Percentiles rank a stretch among this genome's conserved stretches.
Conservation (phyloP, 169 alveolate genomes). For the Babesia bigemina region DNA sequence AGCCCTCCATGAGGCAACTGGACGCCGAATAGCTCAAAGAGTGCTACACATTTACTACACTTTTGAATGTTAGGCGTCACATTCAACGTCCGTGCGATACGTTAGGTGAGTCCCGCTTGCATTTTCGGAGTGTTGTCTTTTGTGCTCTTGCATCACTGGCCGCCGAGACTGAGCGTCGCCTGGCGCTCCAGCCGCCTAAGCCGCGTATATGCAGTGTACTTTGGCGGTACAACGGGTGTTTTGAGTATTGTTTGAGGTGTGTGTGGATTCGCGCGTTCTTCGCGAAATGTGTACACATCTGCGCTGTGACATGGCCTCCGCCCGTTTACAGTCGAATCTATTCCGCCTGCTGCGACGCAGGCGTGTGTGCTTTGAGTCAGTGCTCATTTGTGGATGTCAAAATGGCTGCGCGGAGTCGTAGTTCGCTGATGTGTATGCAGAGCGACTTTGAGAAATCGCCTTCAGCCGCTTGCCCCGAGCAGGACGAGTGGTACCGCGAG, state of each 20-base stretch:
- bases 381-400: background rate
- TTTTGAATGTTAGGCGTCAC: no score
- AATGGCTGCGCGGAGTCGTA: slow-evolving; percentile 42
- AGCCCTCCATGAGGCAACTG: no score
- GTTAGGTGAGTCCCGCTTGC: no score
- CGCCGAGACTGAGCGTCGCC: no score
- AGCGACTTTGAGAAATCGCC: slow-evolving; percentile 3
- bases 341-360: background rate
- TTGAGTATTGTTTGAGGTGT: background rate
- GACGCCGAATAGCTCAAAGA: no score
- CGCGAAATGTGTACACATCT: slow-evolving; percentile 16
- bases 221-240: no score
- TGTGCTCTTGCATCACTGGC: no score
- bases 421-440: slow-evolving; percentile 39
- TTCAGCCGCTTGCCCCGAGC: background rate
- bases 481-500: slow-evolving; percentile 14
- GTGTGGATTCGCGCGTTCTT: background rate
- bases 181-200: no score
- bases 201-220: no score
- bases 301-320: background rate
- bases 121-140: no score
- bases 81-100: no score
- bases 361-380: background rate
- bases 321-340: background rate
- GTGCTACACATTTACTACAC: no score